Evolutionary conservation across 768 basidiomycete genomes (phyloP), one percentile per base, ranked within the genome.

Genomic region (Porphyrellus cyaneotinctus): DNA sequence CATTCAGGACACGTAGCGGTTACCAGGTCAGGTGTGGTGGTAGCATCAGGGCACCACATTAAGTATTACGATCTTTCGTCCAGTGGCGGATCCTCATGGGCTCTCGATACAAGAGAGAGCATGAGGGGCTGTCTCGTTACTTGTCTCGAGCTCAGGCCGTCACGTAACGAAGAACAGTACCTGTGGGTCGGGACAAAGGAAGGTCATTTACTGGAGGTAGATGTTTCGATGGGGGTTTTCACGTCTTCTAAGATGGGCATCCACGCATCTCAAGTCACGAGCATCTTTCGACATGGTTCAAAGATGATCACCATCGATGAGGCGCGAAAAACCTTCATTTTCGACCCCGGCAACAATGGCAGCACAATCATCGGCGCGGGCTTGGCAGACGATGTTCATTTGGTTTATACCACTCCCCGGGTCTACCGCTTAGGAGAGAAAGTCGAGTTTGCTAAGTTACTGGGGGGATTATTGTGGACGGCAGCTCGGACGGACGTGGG

Each of bases 141-240:
- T 1, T 82, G 85, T 20, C 76, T 95, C 70, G 91, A 87, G 67
- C 91, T 94, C 65, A 77, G 86, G 15, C 78, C 86, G 0, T 75
- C 77, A 2, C 60, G 57, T 2, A 59, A 66, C 47, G 73, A 78
- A 17, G 90, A 88, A 3, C 74, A 74, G 28, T 76, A 81, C 49
- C 60, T 93, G 2, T 97, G 95, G 95, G 71, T 87, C 12, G 95
- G 95, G 5, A 91, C 91, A 26, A 93, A 89, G 71, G 92, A 95
- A 23, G 95, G 95, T 0, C 84, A 88, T 66, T 53, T 99, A 23
- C 77, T 86, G 58, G 94, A 97, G 74, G 58, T 95, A 50, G 91
- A 97, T 63, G 73, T 88, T 35, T 70, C 78, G 48, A 82, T 77
- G 3, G 87, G 84, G 0, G 58, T 60, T 6, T 68, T 92, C 18